phyloP scores from a whole-genome alignment of 228 moss, liverwort and hornwort genomes.

The Sphagnum fallax region DNA sequence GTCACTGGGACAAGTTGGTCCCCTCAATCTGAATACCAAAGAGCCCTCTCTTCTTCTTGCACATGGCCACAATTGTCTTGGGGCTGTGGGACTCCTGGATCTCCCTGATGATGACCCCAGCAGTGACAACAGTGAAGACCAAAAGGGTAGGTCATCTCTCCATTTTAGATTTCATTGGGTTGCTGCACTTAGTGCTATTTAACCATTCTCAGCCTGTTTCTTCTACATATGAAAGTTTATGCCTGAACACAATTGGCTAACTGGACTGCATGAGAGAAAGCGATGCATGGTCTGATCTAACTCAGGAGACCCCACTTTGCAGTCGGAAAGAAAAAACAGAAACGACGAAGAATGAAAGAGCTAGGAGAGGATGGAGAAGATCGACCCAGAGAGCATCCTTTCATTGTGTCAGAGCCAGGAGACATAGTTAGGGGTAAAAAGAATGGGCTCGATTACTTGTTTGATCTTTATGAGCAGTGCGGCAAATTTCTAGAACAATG shows the following conservation, averaged over 20 bases:
- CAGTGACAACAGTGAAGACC: constrained; percentile 56
- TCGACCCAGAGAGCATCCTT: constrained; percentile 61
- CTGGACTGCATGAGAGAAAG: not conserved
- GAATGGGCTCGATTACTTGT: constrained; percentile 60
- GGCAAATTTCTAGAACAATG: constrained; percentile 61
- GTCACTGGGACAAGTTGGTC: constrained; percentile 23
- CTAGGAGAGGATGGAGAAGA: constrained; percentile 64
- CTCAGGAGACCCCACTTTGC: constrained; percentile 1
- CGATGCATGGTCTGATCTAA: not conserved
- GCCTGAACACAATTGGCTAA: not conserved
- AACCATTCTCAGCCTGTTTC: not conserved
- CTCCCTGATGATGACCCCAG: constrained; percentile 36
- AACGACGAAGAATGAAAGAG: constrained; percentile 52
- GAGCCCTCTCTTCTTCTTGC: constrained; percentile 32
- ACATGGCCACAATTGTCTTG: constrained; percentile 29
- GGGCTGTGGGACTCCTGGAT: constrained; percentile 27
- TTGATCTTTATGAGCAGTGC: constrained; percentile 60
- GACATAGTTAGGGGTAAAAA: constrained; percentile 64
- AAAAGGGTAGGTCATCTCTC: constrained; percentile 6
- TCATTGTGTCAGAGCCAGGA: constrained; percentile 66
- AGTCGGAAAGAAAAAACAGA: constrained; percentile 49
- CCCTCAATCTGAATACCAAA: constrained; percentile 43
- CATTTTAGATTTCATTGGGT: not conserved
- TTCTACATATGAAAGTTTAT: not conserved
- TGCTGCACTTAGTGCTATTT: not conserved